These are phyloP conservation scores for Aspergillus piperis DNA, from an alignment of 2,329 filamentous ascomycete species.

Conservation along the genomic window DNA sequence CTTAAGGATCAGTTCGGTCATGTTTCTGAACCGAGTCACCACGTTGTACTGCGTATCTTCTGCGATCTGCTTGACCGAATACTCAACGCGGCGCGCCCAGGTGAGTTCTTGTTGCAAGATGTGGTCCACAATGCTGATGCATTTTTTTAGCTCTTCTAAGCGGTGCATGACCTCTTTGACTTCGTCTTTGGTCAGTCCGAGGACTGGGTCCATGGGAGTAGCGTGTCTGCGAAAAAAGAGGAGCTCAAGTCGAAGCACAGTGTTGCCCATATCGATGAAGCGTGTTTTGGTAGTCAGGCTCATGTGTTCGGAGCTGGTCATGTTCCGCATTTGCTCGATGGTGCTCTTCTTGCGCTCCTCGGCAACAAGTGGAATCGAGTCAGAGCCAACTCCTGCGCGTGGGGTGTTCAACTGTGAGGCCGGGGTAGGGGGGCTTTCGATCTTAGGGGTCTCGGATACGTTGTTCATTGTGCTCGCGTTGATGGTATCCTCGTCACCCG, in stretches of 20 bases:
- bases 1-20: conserved; percentile 21
- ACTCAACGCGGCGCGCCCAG: conserved; percentile 8
- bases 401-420: background rate
- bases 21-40: conserved; percentile 20
- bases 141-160: conserved; percentile 16
- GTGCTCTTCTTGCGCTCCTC: conserved; percentile 2
- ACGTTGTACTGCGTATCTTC: conserved; percentile 5
- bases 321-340: conserved; percentile 20
- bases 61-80: conserved; percentile 14
- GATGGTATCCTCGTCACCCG: background rate
- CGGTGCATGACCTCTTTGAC: conserved; percentile 12
- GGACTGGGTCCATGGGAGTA: conserved; percentile 8
- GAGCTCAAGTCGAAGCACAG: conserved; percentile 24
- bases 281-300: conserved; percentile 12
- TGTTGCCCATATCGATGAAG: conserved; percentile 26
- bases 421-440: background rate
- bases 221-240: conserved; percentile 23
- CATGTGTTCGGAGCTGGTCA: conserved; percentile 19
- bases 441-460: background rate
- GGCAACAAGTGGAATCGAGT: background rate
- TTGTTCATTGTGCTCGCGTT: background rate
- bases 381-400: background rate
- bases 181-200: conserved; percentile 12
- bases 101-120: conserved; percentile 17
- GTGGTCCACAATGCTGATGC: conserved; percentile 18